Conservation (phyloP, 2,329 filamentous ascomycete species). For the Stachybotrys chartarum region DNA sequence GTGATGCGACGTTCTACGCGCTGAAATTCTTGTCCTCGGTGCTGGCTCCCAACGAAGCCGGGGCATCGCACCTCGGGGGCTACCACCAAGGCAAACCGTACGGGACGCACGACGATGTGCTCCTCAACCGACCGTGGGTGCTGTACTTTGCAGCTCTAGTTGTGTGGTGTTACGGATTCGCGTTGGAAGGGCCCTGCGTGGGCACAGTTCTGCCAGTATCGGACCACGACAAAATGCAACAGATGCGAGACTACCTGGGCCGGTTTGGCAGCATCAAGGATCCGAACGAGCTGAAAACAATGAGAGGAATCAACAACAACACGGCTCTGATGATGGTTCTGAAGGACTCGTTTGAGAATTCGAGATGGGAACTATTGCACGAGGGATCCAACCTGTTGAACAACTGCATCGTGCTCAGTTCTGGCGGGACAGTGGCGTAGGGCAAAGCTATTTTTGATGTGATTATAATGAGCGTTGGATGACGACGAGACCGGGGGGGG, state of each 20-base stretch:
- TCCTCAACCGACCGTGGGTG: constrained; percentile 91
- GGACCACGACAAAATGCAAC: constrained; percentile 58
- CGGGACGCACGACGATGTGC: constrained; percentile 76
- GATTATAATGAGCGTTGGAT: neutral
- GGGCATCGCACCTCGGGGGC: constrained; percentile 27
- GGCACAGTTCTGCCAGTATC: constrained; percentile 44
- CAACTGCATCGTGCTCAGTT: constrained; percentile 61
- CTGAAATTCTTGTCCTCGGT: constrained; percentile 85
- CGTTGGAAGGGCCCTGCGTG: constrained; percentile 71
- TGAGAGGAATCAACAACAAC: constrained; percentile 74
- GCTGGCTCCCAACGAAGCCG: constrained; percentile 48
- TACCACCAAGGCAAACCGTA: constrained; percentile 50
- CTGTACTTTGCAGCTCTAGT: constrained; percentile 88
- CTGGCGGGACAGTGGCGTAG: constrained; percentile 16
- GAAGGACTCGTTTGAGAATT: constrained; percentile 71
- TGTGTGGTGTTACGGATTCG: constrained; percentile 92
- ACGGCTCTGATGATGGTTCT: constrained; percentile 76
- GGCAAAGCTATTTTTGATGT: neutral
- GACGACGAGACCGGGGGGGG: neutral
- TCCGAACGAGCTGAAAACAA: constrained; percentile 69
- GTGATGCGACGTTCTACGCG: constrained; percentile 89
- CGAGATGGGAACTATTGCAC: constrained; percentile 85
- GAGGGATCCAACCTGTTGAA: constrained; percentile 75
- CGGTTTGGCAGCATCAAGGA: constrained; percentile 64
- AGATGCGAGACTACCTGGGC: constrained; percentile 74